A percentile compares a stretch with the other conserved stretches of the same genome.
phyloP scores from a whole-genome alignment of 371 early-diverging fungal species.

The Hamiltosporidium tvaerminnensis region DNA sequence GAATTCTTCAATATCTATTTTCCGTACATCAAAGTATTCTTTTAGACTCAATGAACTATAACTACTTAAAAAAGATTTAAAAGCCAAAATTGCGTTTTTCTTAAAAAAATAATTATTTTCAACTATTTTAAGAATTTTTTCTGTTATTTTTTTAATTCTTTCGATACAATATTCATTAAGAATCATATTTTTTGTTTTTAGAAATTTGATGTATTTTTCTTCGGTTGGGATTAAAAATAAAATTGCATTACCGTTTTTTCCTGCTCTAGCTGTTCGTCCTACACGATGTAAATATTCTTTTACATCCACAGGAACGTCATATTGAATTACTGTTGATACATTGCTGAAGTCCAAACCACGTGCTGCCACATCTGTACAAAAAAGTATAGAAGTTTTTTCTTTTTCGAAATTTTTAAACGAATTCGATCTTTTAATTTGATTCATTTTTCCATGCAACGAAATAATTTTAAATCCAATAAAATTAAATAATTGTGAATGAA shows the following conservation, averaged over 20 bases:
- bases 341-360: constrained; percentile 87
- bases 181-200: no score
- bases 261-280: constrained; percentile 85
- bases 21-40: constrained; percentile 73
- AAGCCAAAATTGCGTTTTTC: constrained; percentile 86
- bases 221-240: no score
- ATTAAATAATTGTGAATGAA: constrained; percentile 62
- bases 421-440: constrained; percentile 33
- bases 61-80: constrained; percentile 79
- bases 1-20: constrained; percentile 71
- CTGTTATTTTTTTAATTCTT: no score
- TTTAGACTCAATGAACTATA: constrained; percentile 84
- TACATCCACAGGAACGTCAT: constrained; percentile 77
- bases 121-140: no score
- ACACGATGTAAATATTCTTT: constrained; percentile 84
- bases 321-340: constrained; percentile 76
- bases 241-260: constrained; percentile 68
- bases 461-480: neutral
- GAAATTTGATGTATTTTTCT: no score
- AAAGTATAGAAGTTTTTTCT: constrained; percentile 56
- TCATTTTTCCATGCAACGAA: constrained; percentile 44
- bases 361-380: constrained; percentile 90
- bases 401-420: constrained; percentile 28
- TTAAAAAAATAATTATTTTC: constrained; percentile 93
- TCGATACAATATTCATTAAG: no score